phyloP scores from a whole-genome alignment of 2,329 filamentous ascomycete genomes.

The Pseudocercospora fuligena region DNA sequence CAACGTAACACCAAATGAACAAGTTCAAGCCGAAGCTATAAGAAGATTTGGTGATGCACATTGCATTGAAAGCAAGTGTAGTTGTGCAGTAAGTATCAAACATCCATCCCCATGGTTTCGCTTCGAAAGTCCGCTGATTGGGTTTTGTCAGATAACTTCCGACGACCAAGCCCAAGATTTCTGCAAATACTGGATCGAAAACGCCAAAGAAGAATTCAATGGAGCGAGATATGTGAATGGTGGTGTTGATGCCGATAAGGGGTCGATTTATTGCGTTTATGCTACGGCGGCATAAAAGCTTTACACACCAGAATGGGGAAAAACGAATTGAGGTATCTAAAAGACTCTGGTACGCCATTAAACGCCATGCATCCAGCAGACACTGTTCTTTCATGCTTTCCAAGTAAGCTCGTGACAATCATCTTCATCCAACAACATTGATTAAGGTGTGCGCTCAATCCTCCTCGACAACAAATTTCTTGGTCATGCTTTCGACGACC shows the following conservation, averaged over 20 bases:
- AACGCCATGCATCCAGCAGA: background rate
- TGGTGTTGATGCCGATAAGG: constrained; percentile 24
- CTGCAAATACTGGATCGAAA: constrained; percentile 23
- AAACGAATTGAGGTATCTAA: background rate
- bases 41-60: constrained; percentile 24
- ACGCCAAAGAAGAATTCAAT: constrained; percentile 19
- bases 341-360: background rate
- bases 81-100: constrained; percentile 20
- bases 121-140: background rate
- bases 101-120: no score
- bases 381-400: background rate
- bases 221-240: constrained; percentile 24
- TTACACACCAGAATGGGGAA: background rate
- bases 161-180: constrained; percentile 18
- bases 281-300: background rate
- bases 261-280: constrained; percentile 25
- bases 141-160: constrained; percentile 8
- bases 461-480: constrained; percentile 55
- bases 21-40: constrained; percentile 20
- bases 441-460: constrained; percentile 31
- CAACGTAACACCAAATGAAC: constrained; percentile 20
- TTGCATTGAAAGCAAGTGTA: constrained; percentile 11
- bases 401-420: constrained; percentile 7
- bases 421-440: constrained; percentile 4
- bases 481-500: constrained; percentile 79